Conservation (phyloP, 116 monocot species). For the Cymodocea nodosa region DNA sequence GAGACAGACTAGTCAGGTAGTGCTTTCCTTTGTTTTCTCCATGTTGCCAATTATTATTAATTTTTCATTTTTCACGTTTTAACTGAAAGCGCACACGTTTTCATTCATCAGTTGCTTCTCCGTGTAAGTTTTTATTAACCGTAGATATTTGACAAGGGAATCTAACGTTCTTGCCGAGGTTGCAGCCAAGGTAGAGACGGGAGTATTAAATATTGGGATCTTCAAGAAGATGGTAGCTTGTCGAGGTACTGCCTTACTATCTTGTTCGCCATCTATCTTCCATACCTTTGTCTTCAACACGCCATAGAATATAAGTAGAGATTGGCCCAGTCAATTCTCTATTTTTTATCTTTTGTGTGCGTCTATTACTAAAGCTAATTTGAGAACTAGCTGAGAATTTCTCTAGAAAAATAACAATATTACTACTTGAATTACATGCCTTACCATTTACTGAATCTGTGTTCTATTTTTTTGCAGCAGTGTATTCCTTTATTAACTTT, state of each 20-base stretch:
- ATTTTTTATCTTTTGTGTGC: too few relatives aligned
- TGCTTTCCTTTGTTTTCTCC: not conserved
- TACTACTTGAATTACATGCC: too few relatives aligned
- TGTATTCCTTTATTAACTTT: not conserved
- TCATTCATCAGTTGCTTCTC: not conserved
- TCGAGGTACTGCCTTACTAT: conserved; percentile 35
- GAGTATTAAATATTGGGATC: conserved; percentile 73
- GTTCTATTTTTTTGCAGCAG: too few relatives aligned
- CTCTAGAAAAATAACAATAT: too few relatives aligned
- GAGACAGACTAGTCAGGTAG: conserved; percentile 60
- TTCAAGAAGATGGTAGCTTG: conserved; percentile 54
- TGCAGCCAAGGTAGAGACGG: conserved; percentile 92
- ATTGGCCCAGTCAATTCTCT: too few relatives aligned
- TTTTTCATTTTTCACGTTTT: not conserved
- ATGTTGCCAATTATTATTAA: not conserved
- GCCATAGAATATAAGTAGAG: too few relatives aligned
- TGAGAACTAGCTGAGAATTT: too few relatives aligned
- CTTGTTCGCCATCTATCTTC: not conserved
- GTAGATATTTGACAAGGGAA: not conserved
- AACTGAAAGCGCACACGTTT: not conserved
- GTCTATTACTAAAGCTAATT: too few relatives aligned
- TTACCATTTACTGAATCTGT: too few relatives aligned
- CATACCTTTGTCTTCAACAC: not conserved
- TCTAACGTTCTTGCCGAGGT: not conserved
- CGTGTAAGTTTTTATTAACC: not conserved